phyloP scores from a whole-genome alignment of 2,329 filamentous ascomycete species.

The Phialophora tarda region DNA sequence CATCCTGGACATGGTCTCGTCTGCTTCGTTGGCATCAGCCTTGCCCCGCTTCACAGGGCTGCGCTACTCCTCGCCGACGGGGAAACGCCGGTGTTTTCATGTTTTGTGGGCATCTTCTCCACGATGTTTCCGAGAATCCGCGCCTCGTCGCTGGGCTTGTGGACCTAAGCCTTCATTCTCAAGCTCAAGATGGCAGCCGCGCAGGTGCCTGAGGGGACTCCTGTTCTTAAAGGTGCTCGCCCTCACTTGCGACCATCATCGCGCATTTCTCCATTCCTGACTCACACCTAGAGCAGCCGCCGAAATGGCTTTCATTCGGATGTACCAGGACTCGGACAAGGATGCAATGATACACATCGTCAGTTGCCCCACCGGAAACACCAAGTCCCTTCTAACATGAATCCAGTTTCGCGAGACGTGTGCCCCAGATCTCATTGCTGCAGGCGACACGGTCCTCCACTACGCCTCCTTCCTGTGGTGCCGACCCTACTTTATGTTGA shows the following conservation, averaged over 20 bases:
- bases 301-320: conserved; percentile 35
- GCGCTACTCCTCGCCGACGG: neutral
- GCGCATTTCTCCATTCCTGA: neutral
- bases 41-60: conserved; percentile 3
- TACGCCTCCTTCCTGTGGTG: conserved; percentile 37
- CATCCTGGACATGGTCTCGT: neutral
- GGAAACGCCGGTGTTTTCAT: neutral
- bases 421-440: conserved; percentile 29
- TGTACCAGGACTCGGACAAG: conserved; percentile 31
- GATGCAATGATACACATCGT: conserved; percentile 37
- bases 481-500: conserved; percentile 33
- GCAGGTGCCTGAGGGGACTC: neutral
- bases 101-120: conserved; percentile 2
- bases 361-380: neutral
- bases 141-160: neutral
- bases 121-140: conserved; percentile 1
- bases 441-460: conserved; percentile 28
- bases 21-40: neutral
- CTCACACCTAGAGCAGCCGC: neutral
- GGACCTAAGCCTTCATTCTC: neutral
- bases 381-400: neutral
- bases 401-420: conserved; percentile 37
- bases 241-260: neutral
- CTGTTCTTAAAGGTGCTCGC: neutral
- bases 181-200: neutral